A percentile compares a stretch with the other conserved stretches of the same genome.
phyloP scores from a whole-genome alignment of 768 basidiomycete species.

The Roridomyces roridus region DNA sequence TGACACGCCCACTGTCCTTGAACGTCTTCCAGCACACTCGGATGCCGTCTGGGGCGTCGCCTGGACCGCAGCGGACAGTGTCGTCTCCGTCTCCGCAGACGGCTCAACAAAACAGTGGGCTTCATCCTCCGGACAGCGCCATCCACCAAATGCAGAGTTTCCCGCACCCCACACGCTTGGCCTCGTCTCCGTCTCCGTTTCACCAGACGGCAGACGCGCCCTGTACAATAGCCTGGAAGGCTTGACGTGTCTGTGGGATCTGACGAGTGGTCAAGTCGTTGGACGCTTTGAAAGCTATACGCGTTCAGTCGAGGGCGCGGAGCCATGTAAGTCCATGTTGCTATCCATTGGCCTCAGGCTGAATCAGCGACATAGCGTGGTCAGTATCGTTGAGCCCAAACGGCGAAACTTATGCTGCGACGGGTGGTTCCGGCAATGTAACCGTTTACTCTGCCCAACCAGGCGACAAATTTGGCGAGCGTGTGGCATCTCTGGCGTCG shows the following conservation, averaged over 20 bases:
- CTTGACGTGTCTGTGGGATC: slow-evolving; percentile 76
- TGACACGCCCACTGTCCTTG: slow-evolving; percentile 26
- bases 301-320: slow-evolving; percentile 60
- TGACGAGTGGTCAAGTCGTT: slow-evolving; percentile 62
- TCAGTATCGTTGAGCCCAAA: slow-evolving; percentile 82
- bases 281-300: slow-evolving; percentile 79
- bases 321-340: slow-evolving; percentile 63
- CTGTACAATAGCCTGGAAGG: slow-evolving; percentile 89
- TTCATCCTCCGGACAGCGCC: slow-evolving; percentile 66
- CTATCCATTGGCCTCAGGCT: background rate
- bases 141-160: slow-evolving; percentile 51
- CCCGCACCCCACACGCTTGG: slow-evolving; percentile 84
- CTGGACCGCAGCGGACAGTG: slow-evolving; percentile 72
- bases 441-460: slow-evolving; percentile 72
- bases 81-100: slow-evolving; percentile 78
- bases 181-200: slow-evolving; percentile 79
- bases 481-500: slow-evolving; percentile 61
- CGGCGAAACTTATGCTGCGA: slow-evolving; percentile 75
- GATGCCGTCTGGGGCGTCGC: slow-evolving; percentile 81
- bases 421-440: slow-evolving; percentile 74
- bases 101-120: slow-evolving; percentile 80
- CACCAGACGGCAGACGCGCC: slow-evolving; percentile 66
- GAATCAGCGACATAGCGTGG: slow-evolving; percentile 63
- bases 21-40: slow-evolving; percentile 63
- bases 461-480: slow-evolving; percentile 71